Base-by-base conservation (phyloP, 768 basidiomycete genomes). In the Lactarius indigo region DNA sequence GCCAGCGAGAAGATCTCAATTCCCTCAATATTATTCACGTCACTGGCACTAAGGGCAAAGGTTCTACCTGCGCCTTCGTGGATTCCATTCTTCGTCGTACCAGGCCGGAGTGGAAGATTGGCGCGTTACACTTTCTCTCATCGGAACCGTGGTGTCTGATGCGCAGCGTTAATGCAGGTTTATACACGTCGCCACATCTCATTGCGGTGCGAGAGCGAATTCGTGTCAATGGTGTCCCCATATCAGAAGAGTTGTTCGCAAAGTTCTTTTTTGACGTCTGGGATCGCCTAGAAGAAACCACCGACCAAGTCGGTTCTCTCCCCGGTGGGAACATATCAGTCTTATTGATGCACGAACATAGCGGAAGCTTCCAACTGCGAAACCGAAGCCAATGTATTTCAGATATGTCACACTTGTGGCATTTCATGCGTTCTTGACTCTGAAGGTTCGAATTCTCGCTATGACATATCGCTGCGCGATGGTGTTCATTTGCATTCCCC, bases 41-140 rank as follows among this genome's bases (percentile, higher is more conserved):
- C 70, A 96, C 96, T 10, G 96, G 96, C 4, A 98, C 97, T 5
- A 99, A 99, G 78, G 96, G 96, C 39, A 99, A 99, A 76, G 96
- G 96, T 8, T 98, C 96, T 3, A 95, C 97, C 1, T 93, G 92
- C 70, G 96, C 97, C 9, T 98, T 98, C 73, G 85, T 86, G 5
- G 90, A 94, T 72, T 92, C 91, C 12, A 88, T 98, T 61, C 80
- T 98, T 59, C 85, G 92, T n/a, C 82, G 84, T 66, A 77, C 83
- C n/a, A 83, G 78, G 70, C 89, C 95, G 8, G 78, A 82, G 2
- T 92, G 89, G 81, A 95, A 88, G 80, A 85, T 92, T 69, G 96
- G 94, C 92, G 74, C 70, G 87, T 26, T 59, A 17, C 23, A 33
- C 54, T 30, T 59, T 4, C 26, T 63, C 13, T 4, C 12, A 28